A percentile compares a stretch with the other conserved stretches of the same genome.
Evolutionary conservation across 768 basidiomycete species (phyloP).

Genomic region (Leccinellum rugosiceps): DNA sequence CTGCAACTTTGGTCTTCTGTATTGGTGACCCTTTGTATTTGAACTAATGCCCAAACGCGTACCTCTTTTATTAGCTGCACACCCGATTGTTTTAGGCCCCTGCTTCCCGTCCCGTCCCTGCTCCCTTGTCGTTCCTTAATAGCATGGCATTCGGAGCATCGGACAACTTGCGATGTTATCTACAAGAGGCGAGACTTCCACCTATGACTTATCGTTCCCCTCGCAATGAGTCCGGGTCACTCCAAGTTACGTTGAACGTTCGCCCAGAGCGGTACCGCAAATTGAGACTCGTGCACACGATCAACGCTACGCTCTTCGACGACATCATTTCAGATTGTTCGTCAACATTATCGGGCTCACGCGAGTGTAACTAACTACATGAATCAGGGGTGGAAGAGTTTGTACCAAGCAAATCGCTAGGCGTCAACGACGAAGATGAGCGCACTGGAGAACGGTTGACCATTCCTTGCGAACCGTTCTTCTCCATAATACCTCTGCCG

Average conservation of each 20-base stretch:
- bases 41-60: not conserved
- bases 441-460: conserved; percentile 40
- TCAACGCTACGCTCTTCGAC: conserved; percentile 31
- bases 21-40: not conserved
- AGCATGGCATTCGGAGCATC: conserved; percentile 34
- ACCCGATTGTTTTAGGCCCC: not conserved
- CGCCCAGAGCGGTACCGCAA: conserved; percentile 48
- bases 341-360: conserved; percentile 11
- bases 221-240: conserved; percentile 30
- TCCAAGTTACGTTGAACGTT: conserved; percentile 32
- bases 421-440: conserved; percentile 37
- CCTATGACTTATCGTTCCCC: conserved; percentile 34
- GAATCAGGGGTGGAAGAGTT: conserved; percentile 38
- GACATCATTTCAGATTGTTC: conserved; percentile 38
- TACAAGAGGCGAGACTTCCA: conserved; percentile 48
- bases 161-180: conserved; percentile 44
- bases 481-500: conserved; percentile 33
- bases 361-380: conserved; percentile 3
- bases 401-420: conserved; percentile 35
- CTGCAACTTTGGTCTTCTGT: not conserved
- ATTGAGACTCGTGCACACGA: conserved; percentile 45
- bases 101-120: not conserved
- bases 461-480: conserved; percentile 41
- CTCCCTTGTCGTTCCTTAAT: not conserved
- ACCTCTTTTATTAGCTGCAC: not conserved